Conservation (phyloP, 2,329 filamentous ascomycete species). For the Chaetomiaceae sp. region DNA sequence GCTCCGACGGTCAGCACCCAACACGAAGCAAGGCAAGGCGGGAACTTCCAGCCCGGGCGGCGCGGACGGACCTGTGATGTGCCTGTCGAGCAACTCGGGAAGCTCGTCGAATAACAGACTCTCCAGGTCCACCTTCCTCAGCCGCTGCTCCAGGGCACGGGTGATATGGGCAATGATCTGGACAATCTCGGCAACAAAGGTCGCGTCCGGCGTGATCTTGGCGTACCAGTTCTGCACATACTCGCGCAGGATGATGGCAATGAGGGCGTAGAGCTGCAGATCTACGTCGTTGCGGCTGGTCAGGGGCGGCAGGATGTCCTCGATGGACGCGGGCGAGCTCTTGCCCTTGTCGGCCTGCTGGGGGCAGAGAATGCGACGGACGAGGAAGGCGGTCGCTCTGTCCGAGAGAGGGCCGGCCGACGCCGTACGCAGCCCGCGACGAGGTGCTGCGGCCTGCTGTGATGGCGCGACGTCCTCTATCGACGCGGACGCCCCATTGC, state of each 20-base stretch:
- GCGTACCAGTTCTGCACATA: slow-evolving; percentile 91
- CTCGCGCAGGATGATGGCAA: slow-evolving; percentile 83
- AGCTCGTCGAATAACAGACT: slow-evolving; percentile 81
- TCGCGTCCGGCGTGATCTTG: slow-evolving; percentile 84
- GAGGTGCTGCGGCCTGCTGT: slow-evolving; percentile 5
- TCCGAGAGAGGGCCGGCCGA: slow-evolving; percentile 57
- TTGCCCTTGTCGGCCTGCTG: slow-evolving; percentile 56
- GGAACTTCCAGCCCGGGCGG: neutral
- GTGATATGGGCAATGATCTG: slow-evolving; percentile 91
- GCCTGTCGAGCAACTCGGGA: slow-evolving; percentile 70
- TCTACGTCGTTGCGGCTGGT: slow-evolving; percentile 94
- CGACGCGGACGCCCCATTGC: slow-evolving; percentile 2
- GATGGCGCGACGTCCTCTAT: slow-evolving; percentile 1
- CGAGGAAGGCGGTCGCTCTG: slow-evolving; percentile 70
- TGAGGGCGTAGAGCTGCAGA: slow-evolving; percentile 83
- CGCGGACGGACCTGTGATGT: slow-evolving; percentile 60
- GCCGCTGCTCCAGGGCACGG: slow-evolving; percentile 75
- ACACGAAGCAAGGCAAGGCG: neutral
- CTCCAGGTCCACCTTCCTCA: slow-evolving; percentile 77
- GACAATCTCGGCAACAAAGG: slow-evolving; percentile 80
- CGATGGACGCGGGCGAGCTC: slow-evolving; percentile 54
- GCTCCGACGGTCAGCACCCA: slow-evolving; percentile 15
- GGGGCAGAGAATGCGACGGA: slow-evolving; percentile 79
- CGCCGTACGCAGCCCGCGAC: slow-evolving; percentile 13
- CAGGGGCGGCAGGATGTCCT: slow-evolving; percentile 79